A percentile compares a stretch with the other conserved stretches of the same genome.
phyloP scores from a whole-genome alignment of 2,329 filamentous ascomycete species.

The Colletotrichum graminicola region DNA sequence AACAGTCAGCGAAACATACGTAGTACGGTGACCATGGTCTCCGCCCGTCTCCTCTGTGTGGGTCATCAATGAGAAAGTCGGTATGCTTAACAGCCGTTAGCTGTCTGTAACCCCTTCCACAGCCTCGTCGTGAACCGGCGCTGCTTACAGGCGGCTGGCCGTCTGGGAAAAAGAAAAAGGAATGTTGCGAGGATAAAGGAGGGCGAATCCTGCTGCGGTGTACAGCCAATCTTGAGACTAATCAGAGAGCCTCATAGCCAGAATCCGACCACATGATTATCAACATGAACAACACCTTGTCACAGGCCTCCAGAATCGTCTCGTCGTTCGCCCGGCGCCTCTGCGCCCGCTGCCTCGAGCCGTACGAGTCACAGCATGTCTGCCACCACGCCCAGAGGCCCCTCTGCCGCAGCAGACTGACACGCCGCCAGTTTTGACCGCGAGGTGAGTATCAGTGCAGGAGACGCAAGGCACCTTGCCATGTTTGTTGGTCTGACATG shows the following conservation, averaged over 20 bases:
- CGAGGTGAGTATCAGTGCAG: background rate
- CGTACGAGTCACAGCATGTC: constrained; percentile 41
- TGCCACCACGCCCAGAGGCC: constrained; percentile 30
- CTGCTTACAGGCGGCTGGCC: constrained; percentile 7
- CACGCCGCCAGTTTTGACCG: background rate
- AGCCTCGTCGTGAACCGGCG: background rate
- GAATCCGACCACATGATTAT: background rate
- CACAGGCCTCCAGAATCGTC: background rate
- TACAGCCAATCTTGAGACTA: background rate
- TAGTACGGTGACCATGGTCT: background rate
- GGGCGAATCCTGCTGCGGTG: background rate
- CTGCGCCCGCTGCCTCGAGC: constrained; percentile 41
- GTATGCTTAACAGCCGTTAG: constrained; percentile 34
- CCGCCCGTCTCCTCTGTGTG: background rate
- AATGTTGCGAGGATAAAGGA: background rate
- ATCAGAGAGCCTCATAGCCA: background rate
- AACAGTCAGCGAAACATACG: background rate
- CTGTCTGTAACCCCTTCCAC: background rate
- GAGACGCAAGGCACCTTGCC: background rate
- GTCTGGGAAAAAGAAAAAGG: too few species aligned
- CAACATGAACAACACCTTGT: background rate
- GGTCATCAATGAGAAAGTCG: constrained; percentile 30
- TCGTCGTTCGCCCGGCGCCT: constrained; percentile 33
- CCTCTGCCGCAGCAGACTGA: background rate
- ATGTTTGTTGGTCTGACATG: background rate